Evolutionary conservation across 2,329 filamentous ascomycete genomes (phyloP).

Genomic region (Fusarium napiforme): DNA sequence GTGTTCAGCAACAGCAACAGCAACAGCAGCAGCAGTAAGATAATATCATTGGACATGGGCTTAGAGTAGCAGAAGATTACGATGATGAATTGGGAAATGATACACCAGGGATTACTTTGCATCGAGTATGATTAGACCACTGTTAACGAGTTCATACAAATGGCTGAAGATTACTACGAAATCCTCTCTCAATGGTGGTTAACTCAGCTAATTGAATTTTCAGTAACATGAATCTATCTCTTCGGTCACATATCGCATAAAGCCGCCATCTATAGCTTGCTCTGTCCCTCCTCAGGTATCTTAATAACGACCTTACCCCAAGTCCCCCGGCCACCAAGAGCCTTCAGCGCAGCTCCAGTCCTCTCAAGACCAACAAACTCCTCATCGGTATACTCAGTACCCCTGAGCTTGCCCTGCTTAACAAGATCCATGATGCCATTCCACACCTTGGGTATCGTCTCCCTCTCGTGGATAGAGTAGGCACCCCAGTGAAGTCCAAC

Average conservation of each 20-base stretch:
- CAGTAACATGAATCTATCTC: neutral
- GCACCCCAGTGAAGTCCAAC: constrained; percentile 94
- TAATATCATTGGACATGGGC: neutral
- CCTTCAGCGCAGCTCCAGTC: constrained; percentile 79
- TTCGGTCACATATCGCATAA: neutral
- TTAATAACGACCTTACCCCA: constrained; percentile 98
- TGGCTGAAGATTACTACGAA: neutral
- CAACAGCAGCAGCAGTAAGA: neutral
- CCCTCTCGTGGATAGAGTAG: constrained; percentile 78
- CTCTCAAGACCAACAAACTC: constrained; percentile 85
- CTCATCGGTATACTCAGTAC: constrained; percentile 84
- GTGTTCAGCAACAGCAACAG: constrained; percentile 31
- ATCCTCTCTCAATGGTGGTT: neutral
- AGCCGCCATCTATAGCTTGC: constrained; percentile 58
- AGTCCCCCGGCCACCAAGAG: constrained; percentile 81
- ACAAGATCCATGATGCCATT: constrained; percentile 83
- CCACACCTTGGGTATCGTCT: constrained; percentile 80
- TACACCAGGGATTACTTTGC: constrained; percentile 35
- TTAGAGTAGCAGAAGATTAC: neutral
- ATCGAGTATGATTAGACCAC: constrained; percentile 12
- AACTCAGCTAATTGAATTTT: neutral
- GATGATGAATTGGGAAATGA: constrained; percentile 17
- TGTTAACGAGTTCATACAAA: constrained; percentile 18
- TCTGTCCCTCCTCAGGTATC: constrained; percentile 74
- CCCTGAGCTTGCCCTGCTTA: constrained; percentile 78